phyloP scores from a whole-genome alignment of 177 flowering plant genomes.

The Tripterygium wilfordii region DNA sequence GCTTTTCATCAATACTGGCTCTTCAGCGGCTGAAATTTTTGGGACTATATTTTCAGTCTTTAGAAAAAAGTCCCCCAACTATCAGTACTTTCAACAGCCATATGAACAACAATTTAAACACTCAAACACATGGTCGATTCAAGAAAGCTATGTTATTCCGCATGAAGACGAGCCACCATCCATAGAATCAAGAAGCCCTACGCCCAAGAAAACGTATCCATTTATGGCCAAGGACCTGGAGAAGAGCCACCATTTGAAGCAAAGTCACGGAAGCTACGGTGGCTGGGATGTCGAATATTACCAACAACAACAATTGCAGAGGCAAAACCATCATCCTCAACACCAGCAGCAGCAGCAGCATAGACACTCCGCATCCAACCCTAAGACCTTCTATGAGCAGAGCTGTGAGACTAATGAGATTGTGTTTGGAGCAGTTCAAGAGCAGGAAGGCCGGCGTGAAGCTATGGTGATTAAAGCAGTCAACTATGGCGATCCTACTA shows the following conservation, averaged over 20 bases:
- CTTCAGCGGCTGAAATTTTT: slow-evolving; percentile 34
- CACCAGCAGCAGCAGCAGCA: slow-evolving; percentile 37
- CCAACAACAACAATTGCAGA: slow-evolving; percentile 20
- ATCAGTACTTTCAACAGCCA: slow-evolving; percentile 24
- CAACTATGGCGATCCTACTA: slow-evolving; percentile 36
- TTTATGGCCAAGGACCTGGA: slow-evolving; percentile 25
- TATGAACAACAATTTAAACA: slow-evolving; percentile 10
- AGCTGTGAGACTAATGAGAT: slow-evolving; percentile 56
- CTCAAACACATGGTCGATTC: slow-evolving; percentile 23
- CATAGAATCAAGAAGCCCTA: slow-evolving; percentile 21
- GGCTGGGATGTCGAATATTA: slow-evolving; percentile 16
- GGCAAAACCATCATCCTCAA: slow-evolving; percentile 3
- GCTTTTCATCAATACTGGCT: slow-evolving; percentile 48
- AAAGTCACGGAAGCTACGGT: slow-evolving; percentile 11
- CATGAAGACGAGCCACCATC: slow-evolving; percentile 38
- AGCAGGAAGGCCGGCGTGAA: slow-evolving; percentile 48
- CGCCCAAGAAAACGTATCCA: slow-evolving; percentile 25
- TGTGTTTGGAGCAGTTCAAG: slow-evolving; percentile 70
- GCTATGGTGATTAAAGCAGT: slow-evolving; percentile 63
- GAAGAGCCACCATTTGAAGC: slow-evolving; percentile 20
- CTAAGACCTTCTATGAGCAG: slow-evolving; percentile 38
- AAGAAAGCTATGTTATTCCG: slow-evolving; percentile 38
- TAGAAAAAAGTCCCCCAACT: slow-evolving; percentile 17
- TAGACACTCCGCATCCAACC: slow-evolving; percentile 24
- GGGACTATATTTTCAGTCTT: slow-evolving; percentile 31